Percentiles rank a stretch among this genome's conserved stretches.
phyloP scores from a whole-genome alignment of 1,284 basidiomycete species.

The Hymenochaete sp. region DNA sequence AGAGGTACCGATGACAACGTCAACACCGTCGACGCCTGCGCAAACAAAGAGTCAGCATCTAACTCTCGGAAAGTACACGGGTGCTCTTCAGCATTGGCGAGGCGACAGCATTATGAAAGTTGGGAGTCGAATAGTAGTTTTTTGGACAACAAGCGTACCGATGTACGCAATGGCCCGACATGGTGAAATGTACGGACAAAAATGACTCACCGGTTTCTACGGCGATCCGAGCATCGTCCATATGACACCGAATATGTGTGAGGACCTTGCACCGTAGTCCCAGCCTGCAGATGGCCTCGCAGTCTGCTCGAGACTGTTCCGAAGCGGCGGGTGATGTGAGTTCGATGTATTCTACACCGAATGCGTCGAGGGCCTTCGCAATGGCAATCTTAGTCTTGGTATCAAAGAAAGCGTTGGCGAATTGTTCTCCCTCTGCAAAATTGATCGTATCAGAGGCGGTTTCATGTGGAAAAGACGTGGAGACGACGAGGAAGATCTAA shows the following conservation, averaged over 20 bases:
- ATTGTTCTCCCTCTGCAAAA: slow-evolving; percentile 89
- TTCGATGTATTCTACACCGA: slow-evolving; percentile 99
- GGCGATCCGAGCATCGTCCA: slow-evolving; percentile 98
- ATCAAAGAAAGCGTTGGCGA: slow-evolving; percentile 99
- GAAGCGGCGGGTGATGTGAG: slow-evolving; percentile 97
- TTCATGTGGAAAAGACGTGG: neutral
- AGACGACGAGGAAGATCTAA: slow-evolving; percentile 7
- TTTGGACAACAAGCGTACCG: slow-evolving; percentile 13
- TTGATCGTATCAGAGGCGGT: slow-evolving; percentile 14
- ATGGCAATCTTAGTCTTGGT: slow-evolving; percentile 99
- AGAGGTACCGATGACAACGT: slow-evolving; percentile 98
- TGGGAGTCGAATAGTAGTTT: neutral
- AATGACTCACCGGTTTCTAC: slow-evolving; percentile 84
- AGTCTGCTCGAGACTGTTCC: slow-evolving; percentile 91
- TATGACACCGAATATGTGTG: slow-evolving; percentile 99
- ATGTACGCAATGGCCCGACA: slow-evolving; percentile 4
- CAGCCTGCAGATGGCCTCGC: slow-evolving; percentile 99
- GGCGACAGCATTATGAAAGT: too few relatives aligned
- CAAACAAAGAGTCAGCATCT: slow-evolving; percentile 8
- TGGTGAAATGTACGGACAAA: neutral
- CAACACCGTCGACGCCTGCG: slow-evolving; percentile 97
- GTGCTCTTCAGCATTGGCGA: too few relatives aligned
- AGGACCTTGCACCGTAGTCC: slow-evolving; percentile 96
- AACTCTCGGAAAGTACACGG: neutral
- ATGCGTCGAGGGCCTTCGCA: slow-evolving; percentile 93